Evolutionary conservation across 495 filamentous ascomycete species (phyloP).

Genomic region (Platismatia glauca): DNA sequence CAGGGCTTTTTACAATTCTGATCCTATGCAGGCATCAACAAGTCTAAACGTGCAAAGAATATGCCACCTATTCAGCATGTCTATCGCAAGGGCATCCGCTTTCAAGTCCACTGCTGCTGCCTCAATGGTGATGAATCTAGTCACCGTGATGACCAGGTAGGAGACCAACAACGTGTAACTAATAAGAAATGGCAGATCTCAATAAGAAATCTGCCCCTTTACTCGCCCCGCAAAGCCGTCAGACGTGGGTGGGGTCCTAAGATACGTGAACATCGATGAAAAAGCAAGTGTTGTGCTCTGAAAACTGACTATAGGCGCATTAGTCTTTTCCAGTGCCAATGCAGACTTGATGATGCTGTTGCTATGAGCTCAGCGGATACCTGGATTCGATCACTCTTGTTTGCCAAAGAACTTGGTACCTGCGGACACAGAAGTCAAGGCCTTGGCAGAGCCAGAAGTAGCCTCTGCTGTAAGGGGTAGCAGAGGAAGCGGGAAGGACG

Average conservation of each 20-base stretch:
- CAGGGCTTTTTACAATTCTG: background rate
- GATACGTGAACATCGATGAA: too few species aligned
- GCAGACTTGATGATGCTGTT: background rate
- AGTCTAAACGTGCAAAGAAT: background rate
- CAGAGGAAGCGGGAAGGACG: background rate
- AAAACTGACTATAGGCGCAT: background rate
- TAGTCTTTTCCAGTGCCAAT: background rate
- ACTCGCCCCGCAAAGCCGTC: background rate
- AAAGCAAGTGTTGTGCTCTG: background rate
- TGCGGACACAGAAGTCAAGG: background rate
- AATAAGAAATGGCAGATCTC: background rate
- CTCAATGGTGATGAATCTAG: background rate
- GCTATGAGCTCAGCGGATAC: background rate
- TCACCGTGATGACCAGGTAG: background rate
- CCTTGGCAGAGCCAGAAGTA: background rate
- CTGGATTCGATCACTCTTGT: background rate
- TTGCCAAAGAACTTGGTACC: too few species aligned
- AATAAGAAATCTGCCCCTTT: background rate
- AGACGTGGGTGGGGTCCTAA: background rate
- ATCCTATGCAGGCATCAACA: background rate
- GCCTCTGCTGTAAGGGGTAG: background rate
- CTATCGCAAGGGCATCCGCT: background rate
- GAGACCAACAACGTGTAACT: background rate
- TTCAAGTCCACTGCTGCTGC: background rate
- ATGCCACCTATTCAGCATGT: background rate